Conservation (phyloP, 345 rosid species). For the Acer negundo region DNA sequence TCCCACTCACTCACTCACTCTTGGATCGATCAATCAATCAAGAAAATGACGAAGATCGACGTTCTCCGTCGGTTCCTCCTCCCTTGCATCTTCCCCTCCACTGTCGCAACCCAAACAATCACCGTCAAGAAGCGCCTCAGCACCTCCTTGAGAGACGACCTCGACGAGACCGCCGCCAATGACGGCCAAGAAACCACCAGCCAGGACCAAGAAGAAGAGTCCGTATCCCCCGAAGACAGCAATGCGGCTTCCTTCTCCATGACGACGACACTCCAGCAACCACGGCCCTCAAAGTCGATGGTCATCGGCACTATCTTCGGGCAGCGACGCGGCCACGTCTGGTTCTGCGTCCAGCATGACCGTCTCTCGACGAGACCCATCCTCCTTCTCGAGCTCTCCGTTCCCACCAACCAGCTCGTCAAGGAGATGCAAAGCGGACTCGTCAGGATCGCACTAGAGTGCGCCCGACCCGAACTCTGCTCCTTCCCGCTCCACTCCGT, state of each 20-base stretch:
- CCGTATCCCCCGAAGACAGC: constrained; percentile 35
- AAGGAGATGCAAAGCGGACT: constrained; percentile 76
- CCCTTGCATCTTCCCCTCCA: constrained; percentile 58
- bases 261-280: background rate
- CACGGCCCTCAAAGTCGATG: constrained; percentile 78
- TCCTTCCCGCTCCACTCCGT: constrained; percentile 65
- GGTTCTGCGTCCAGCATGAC: constrained; percentile 84
- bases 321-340: constrained; percentile 75
- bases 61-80: constrained; percentile 73
- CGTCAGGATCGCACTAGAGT: constrained; percentile 78
- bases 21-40: background rate
- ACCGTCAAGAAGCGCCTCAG: constrained; percentile 67
- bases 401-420: constrained; percentile 61
- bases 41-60: constrained; percentile 59
- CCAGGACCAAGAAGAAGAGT: constrained; percentile 23
- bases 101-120: constrained; percentile 21
- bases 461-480: constrained; percentile 46
- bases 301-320: constrained; percentile 86
- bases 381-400: constrained; percentile 76
- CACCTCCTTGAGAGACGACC: constrained; percentile 70
- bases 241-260: constrained; percentile 10
- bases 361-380: constrained; percentile 72
- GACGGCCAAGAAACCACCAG: background rate
- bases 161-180: constrained; percentile 20
- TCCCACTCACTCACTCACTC: background rate